Evolutionary conservation across 208 protist genomes (phyloP).

Genomic region (Angomonas desouzai): DNA sequence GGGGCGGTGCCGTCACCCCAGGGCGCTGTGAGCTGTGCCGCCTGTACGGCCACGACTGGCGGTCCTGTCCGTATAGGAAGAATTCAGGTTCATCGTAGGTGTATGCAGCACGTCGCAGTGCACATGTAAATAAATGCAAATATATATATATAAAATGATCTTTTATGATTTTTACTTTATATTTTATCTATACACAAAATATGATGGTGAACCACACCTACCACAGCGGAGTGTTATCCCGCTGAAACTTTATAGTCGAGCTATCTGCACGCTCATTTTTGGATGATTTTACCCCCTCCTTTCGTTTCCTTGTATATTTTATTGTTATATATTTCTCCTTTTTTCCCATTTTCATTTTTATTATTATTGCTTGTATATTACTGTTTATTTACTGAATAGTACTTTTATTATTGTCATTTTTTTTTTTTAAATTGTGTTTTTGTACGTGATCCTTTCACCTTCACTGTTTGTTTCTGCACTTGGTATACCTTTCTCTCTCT

Average conservation of each 20-base stretch:
- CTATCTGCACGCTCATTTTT: too few relatives aligned
- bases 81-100: too few relatives aligned
- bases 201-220: too few relatives aligned
- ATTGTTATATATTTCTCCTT: constrained; percentile 1
- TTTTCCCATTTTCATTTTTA: constrained; percentile 6
- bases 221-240: too few relatives aligned
- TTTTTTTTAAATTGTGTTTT: constrained; percentile 11
- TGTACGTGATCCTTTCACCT: neutral
- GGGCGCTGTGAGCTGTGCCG: constrained; percentile 19
- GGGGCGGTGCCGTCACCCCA: neutral
- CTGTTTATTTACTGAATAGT: constrained; percentile 11
- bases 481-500: neutral
- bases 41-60: constrained; percentile 10
- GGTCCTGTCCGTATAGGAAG: neutral
- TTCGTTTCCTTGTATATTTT: constrained; percentile 3
- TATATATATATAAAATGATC: too few relatives aligned
- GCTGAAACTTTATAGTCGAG: too few relatives aligned
- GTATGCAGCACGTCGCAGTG: too few relatives aligned
- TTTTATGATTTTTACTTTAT: too few relatives aligned
- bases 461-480: constrained; percentile 1
- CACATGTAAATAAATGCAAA: too few relatives aligned
- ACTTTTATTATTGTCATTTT: constrained; percentile 6
- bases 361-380: constrained; percentile 13
- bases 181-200: too few relatives aligned
- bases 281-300: too few relatives aligned